phyloP scores from a whole-genome alignment of 129 eudicot species.

The Centaurea solstitialis region DNA sequence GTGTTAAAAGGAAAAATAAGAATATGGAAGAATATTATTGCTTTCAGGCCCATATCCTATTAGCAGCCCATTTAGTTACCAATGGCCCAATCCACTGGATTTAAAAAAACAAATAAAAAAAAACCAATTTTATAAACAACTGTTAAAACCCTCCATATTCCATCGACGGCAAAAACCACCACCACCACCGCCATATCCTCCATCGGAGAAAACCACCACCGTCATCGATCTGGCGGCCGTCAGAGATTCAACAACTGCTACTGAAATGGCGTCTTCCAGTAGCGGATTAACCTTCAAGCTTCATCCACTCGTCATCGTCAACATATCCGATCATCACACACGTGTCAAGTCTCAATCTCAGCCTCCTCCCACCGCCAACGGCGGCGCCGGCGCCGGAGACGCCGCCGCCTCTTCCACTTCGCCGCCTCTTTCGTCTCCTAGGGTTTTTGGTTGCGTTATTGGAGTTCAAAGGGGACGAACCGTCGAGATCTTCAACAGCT shows the following conservation, averaged over 20 bases:
- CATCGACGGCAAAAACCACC: neutral
- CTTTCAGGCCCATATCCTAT: too few species aligned
- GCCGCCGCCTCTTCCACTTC: slow-evolving; percentile 27
- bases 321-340: slow-evolving; percentile 92
- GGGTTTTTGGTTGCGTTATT: slow-evolving; percentile 89
- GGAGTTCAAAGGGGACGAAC: slow-evolving; percentile 93
- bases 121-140: too few species aligned
- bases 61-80: too few species aligned
- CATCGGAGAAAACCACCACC: neutral
- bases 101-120: too few species aligned
- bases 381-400: too few species aligned
- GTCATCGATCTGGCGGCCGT: slow-evolving; percentile 16
- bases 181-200: neutral
- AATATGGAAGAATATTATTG: too few species aligned
- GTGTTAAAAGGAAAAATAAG: too few species aligned
- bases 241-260: slow-evolving; percentile 16
- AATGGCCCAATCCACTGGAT: too few species aligned
- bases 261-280: slow-evolving; percentile 76
- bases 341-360: slow-evolving; percentile 79
- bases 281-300: slow-evolving; percentile 95
- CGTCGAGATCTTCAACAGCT: slow-evolving; percentile 97
- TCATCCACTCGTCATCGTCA: slow-evolving; percentile 89
- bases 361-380: slow-evolving; percentile 40
- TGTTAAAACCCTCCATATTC: neutral
- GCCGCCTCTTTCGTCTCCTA: slow-evolving; percentile 36